Percentiles rank a stretch among this genome's conserved stretches.
These are phyloP conservation scores for Malbranchea cinnamomea DNA, from an alignment of 2,329 filamentous ascomycete species.

Conservation along the genomic window DNA sequence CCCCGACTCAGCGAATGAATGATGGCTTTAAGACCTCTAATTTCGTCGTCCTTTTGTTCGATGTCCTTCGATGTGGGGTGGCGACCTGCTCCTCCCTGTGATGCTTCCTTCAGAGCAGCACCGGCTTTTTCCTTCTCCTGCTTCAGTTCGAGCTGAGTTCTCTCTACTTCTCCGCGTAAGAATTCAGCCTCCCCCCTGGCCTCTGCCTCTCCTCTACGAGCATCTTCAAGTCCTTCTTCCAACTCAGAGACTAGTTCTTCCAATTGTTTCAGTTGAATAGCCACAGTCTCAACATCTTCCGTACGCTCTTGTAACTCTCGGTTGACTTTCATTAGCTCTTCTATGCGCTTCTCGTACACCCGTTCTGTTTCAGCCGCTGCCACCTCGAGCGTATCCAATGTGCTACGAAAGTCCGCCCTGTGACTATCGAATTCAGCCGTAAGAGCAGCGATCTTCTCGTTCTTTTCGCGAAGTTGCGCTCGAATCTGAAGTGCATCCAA, in stretches of 20 bases:
- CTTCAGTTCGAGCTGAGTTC: conserved; percentile 73
- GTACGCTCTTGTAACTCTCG: conserved; percentile 67
- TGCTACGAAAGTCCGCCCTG: conserved; percentile 88
- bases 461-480: conserved; percentile 79
- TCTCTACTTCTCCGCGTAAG: conserved; percentile 81
- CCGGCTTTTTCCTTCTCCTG: conserved; percentile 75
- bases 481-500: conserved; percentile 65
- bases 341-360: conserved; percentile 59
- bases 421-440: conserved; percentile 92
- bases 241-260: conserved; percentile 94
- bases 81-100: conserved; percentile 9
- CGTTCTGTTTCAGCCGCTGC: conserved; percentile 87
- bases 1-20: conserved; percentile 84
- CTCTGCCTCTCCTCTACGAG: conserved; percentile 83
- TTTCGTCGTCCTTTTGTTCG: conserved; percentile 93
- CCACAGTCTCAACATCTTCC: conserved; percentile 83
- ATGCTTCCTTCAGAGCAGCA: conserved; percentile 39
- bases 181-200: conserved; percentile 94
- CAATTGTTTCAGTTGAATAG: conserved; percentile 80
- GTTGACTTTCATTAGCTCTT: conserved; percentile 59
- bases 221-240: conserved; percentile 92
- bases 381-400: conserved; percentile 89
- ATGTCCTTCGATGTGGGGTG: conserved; percentile 51
- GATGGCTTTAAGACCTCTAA: conserved; percentile 89
- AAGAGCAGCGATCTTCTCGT: conserved; percentile 86